Evolutionary conservation across 176 grass and related monocot species (phyloP).

Genomic region (Alopecurus myosuroides): DNA sequence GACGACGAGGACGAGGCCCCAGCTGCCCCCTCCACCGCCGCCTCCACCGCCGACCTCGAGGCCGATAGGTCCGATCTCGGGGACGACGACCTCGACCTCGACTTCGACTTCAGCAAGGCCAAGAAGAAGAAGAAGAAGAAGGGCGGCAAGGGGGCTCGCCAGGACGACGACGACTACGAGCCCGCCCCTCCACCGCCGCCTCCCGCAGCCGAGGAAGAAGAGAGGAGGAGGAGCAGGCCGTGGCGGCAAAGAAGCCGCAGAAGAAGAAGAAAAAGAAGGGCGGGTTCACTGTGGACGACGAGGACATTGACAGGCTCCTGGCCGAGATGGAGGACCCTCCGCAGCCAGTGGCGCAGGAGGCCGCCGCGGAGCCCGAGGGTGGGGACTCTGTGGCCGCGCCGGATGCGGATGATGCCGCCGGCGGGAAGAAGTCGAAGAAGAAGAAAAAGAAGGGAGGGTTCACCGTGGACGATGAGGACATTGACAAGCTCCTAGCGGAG

Average conservation of each 20-base stretch:
- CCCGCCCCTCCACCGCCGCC: neutral
- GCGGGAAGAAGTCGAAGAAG: slow-evolving; percentile 74
- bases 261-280: slow-evolving; percentile 99
- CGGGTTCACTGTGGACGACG: slow-evolving; percentile 48
- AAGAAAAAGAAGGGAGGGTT: slow-evolving; percentile 85
- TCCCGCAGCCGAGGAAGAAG: slow-evolving; percentile 15
- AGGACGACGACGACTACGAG: slow-evolving; percentile 10
- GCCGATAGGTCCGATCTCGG: slow-evolving; percentile 25
- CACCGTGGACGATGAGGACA: slow-evolving; percentile 56
- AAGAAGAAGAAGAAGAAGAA: slow-evolving; percentile 91
- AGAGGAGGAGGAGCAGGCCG: slow-evolving; percentile 10
- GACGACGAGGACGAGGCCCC: slow-evolving; percentile 15
- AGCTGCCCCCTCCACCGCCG: neutral
- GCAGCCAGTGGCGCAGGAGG: slow-evolving; percentile 13
- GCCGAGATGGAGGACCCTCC: slow-evolving; percentile 40
- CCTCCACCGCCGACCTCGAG: slow-evolving; percentile 11
- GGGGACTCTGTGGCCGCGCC: slow-evolving; percentile 16
- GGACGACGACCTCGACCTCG: slow-evolving; percentile 45
- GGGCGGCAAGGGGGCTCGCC: slow-evolving; percentile 33
- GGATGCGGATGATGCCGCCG: slow-evolving; percentile 29
- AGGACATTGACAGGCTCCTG: slow-evolving; percentile 61
- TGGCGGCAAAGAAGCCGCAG: slow-evolving; percentile 50
- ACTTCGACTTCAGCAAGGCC: slow-evolving; percentile 57
- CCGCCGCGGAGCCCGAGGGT: slow-evolving; percentile 19
- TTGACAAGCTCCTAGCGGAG: slow-evolving; percentile 50